Conservation (phyloP, 2,329 filamentous ascomycete genomes). For the Penicillium sp. region DNA sequence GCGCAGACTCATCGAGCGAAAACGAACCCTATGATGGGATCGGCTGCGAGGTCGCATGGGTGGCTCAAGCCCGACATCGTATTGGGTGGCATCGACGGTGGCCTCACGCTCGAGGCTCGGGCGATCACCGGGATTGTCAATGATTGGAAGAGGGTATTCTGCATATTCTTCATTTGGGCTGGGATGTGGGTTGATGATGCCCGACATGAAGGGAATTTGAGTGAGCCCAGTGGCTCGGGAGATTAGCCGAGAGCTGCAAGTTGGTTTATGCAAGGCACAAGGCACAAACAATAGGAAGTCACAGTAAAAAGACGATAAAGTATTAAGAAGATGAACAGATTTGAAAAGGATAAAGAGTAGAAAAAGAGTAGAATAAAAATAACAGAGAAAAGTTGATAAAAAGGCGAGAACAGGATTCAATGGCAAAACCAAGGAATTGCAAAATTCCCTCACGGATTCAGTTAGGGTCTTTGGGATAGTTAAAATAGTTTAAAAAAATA, state of each 20-base stretch:
- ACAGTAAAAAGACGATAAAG: not conserved
- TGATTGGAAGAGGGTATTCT: conserved; percentile 19
- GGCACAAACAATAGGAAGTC: not conserved
- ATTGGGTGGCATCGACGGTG: conserved; percentile 18
- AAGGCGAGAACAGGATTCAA: not conserved
- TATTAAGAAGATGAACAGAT: not conserved
- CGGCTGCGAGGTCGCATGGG: conserved; percentile 4
- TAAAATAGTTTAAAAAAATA: not conserved
- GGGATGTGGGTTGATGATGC: conserved; percentile 19
- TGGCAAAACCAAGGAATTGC: not conserved
- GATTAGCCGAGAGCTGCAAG: conserved; percentile 5
- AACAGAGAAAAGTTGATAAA: not conserved
- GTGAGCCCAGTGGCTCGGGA: conserved; percentile 1
- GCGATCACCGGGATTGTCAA: conserved; percentile 7
- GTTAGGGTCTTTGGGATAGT: not conserved
- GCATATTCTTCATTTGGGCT: conserved; percentile 24
- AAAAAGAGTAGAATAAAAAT: not conserved
- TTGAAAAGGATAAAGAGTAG: not conserved
- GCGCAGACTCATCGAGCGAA: conserved; percentile 19
- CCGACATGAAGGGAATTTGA: conserved; percentile 15
- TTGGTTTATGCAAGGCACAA: conserved; percentile 8
- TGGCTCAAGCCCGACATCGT: conserved; percentile 12
- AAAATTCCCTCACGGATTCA: not conserved
- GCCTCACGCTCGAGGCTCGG: conserved; percentile 18
- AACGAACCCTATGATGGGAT: conserved; percentile 22